Percentiles rank a stretch among this genome's conserved stretches.
Evolutionary conservation across 179 eudicot genomes (phyloP).

Genomic region (Silene coronaria): DNA sequence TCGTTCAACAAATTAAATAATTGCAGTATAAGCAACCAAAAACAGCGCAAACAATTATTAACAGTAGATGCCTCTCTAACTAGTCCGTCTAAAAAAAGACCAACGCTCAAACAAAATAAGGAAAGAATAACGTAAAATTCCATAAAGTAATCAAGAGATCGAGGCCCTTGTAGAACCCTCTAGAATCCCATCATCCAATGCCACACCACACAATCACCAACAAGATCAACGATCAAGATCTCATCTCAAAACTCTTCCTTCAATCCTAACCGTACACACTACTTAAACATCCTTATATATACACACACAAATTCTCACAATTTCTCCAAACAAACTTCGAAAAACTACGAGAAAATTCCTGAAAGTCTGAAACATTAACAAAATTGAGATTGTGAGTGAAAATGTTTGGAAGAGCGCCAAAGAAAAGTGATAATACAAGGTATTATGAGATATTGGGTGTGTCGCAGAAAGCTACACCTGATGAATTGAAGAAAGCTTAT

Average conservation of each 20-base stretch:
- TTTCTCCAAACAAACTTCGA: background rate
- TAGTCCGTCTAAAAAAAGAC: too few relatives aligned
- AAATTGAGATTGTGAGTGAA: background rate
- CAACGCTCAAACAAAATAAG: background rate
- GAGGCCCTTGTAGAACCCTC: slow-evolving; percentile 22
- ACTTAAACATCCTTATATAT: background rate
- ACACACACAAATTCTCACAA: background rate
- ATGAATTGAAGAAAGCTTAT: slow-evolving; percentile 43
- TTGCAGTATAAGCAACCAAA: too few relatives aligned
- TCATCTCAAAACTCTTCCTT: background rate
- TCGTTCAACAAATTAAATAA: too few relatives aligned
- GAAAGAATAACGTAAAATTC: background rate
- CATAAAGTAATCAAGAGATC: background rate
- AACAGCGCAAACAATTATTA: too few relatives aligned
- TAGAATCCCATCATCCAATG: slow-evolving; percentile 21
- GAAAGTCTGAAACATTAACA: too few relatives aligned
- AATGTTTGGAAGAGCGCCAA: slow-evolving; percentile 42
- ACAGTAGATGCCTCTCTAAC: too few relatives aligned
- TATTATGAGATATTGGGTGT: slow-evolving; percentile 40
- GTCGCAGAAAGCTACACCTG: slow-evolving; percentile 32
- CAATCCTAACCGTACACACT: slow-evolving; percentile 28
- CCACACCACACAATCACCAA: background rate
- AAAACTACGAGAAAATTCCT: background rate
- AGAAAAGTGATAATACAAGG: slow-evolving; percentile 41
- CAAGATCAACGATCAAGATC: slow-evolving; percentile 20